phyloP scores from a whole-genome alignment of 345 rosid genomes.

The Citropsis articulata region DNA sequence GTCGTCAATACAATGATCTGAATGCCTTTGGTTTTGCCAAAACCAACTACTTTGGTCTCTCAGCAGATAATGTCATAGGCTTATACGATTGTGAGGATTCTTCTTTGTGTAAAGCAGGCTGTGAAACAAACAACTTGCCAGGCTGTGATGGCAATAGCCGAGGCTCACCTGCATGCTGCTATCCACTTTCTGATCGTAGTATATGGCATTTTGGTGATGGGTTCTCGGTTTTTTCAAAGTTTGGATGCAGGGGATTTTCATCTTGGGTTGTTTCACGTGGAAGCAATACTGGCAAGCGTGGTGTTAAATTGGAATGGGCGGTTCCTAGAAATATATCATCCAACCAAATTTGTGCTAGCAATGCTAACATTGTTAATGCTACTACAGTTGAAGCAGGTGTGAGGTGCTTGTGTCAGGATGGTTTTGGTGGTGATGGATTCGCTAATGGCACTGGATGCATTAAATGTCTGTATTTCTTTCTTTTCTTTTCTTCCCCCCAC shows the following conservation, averaged over 20 bases:
- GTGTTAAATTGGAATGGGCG: conserved; percentile 85
- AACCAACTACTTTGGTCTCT: conserved; percentile 49
- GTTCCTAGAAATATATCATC: conserved; percentile 53
- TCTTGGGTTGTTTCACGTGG: conserved; percentile 71
- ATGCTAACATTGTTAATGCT: conserved; percentile 58
- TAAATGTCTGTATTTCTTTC: conserved; percentile 45
- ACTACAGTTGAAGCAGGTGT: conserved; percentile 53
- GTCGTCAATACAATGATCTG: conserved; percentile 67
- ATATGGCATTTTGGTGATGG: conserved; percentile 59
- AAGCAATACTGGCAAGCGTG: conserved; percentile 51
- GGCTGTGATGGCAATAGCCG: conserved; percentile 52
- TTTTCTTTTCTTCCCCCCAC: too few species aligned
- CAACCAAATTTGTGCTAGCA: conserved; percentile 32
- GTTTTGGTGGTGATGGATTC: conserved; percentile 72
- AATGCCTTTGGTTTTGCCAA: conserved; percentile 49
- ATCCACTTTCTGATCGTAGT: conserved; percentile 73
- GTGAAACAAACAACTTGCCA: conserved; percentile 62
- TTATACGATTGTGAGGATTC: conserved; percentile 87
- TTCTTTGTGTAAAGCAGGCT: conserved; percentile 63
- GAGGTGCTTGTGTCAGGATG: conserved; percentile 68
- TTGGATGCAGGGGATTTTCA: conserved; percentile 79
- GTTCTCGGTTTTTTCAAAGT: conserved; percentile 62
- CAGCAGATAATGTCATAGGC: conserved; percentile 66
- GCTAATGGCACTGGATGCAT: conserved; percentile 63
- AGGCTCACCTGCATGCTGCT: conserved; percentile 69